Conservation (phyloP, 495 filamentous ascomycete genomes). For the Neurospora sp. region DNA sequence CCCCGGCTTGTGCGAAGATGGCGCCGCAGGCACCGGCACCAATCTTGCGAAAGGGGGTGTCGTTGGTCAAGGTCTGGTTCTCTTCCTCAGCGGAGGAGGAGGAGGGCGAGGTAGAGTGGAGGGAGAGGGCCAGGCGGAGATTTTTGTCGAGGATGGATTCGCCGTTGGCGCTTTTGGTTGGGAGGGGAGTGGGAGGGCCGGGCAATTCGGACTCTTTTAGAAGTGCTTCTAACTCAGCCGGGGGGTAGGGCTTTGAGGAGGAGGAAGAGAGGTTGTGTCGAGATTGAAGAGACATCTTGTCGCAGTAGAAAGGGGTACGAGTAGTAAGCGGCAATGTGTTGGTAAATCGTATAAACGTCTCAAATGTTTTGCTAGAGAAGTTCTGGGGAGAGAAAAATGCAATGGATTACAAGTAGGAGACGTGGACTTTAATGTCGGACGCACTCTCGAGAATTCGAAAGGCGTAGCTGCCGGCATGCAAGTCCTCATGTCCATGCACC, state of each 20-base stretch:
- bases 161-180: background rate
- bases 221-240: background rate
- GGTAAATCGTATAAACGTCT: background rate
- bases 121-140: background rate
- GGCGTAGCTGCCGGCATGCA: background rate
- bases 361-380: background rate
- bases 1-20: constrained; percentile 2
- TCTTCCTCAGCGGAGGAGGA: background rate
- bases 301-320: background rate
- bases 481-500: background rate
- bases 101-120: background rate
- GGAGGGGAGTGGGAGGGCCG: background rate
- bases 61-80: background rate
- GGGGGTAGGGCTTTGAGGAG: background rate
- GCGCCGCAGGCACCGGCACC: constrained; percentile 13
- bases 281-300: background rate
- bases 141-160: background rate
- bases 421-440: background rate
- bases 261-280: background rate
- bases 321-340: background rate
- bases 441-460: background rate
- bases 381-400: background rate
- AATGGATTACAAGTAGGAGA: background rate
- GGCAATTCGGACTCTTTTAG: background rate
- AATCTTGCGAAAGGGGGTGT: background rate